A percentile compares a stretch with the other conserved stretches of the same genome.
Conservation (phyloP, 495 filamentous ascomycete species). For the Penicillium waksmanii region DNA sequence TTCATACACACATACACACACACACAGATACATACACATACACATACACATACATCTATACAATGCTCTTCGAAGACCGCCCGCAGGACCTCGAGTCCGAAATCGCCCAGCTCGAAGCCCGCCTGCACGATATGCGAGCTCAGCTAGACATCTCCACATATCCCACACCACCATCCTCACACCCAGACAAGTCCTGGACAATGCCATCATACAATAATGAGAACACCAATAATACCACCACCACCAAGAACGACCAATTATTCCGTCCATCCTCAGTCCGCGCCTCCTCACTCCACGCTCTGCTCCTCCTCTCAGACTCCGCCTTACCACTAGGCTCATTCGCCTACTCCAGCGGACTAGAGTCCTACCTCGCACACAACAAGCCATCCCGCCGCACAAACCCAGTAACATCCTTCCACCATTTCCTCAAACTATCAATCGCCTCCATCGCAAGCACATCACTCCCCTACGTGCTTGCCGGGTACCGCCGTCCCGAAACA, state of each 20-base stretch:
- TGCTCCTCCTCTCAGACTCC: conserved; percentile 92
- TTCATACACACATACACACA: conserved; percentile 3
- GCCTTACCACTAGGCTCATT: conserved; percentile 95
- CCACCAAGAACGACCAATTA: conserved; percentile 7
- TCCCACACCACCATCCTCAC: conserved; percentile 29
- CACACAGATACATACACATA: neutral
- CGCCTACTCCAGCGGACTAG: conserved; percentile 91
- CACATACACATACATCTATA: neutral
- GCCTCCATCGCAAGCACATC: conserved; percentile 76
- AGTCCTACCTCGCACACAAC: conserved; percentile 89
- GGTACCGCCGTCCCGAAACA: conserved; percentile 61
- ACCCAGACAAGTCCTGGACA: conserved; percentile 24
- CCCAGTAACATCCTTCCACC: conserved; percentile 57
- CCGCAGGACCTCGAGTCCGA: conserved; percentile 22
- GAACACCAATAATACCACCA: neutral
- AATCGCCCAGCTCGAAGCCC: conserved; percentile 29
- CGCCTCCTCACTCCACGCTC: conserved; percentile 61
- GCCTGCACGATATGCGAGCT: conserved; percentile 28
- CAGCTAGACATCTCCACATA: conserved; percentile 25
- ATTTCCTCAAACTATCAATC: conserved; percentile 80
- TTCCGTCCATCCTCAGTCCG: conserved; percentile 50
- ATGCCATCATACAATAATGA: neutral
- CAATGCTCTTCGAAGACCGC: conserved; percentile 19
- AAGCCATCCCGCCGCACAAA: conserved; percentile 42
- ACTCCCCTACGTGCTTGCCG: conserved; percentile 83